A percentile compares a stretch with the other conserved stretches of the same genome.
Conservation (phyloP, 2,329 filamentous ascomycete genomes). For the Colletotrichum sp. region DNA sequence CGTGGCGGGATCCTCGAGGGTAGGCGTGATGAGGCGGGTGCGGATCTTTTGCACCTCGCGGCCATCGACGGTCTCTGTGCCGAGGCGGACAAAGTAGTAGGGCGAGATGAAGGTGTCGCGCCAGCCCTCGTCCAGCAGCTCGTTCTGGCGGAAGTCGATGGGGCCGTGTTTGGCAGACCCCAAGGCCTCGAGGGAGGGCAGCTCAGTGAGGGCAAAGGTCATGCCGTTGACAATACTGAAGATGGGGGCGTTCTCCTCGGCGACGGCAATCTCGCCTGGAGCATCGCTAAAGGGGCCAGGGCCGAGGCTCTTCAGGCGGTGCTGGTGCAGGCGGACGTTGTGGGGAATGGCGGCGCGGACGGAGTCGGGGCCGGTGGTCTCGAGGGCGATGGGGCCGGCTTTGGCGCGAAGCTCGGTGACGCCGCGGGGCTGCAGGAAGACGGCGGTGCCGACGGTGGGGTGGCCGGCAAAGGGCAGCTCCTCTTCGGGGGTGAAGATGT, state of each 20-base stretch:
- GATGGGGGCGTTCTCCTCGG: conserved; percentile 48
- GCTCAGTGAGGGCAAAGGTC: conserved; percentile 70
- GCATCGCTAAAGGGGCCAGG: neutral
- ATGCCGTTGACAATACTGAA: conserved; percentile 76
- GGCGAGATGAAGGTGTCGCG: conserved; percentile 54
- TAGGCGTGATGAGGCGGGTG: conserved; percentile 63
- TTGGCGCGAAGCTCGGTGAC: conserved; percentile 56
- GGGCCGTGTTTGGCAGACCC: conserved; percentile 38
- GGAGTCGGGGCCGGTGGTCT: conserved; percentile 39
- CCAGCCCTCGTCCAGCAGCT: conserved; percentile 62
- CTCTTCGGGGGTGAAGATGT: conserved; percentile 61
- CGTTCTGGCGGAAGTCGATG: conserved; percentile 35
- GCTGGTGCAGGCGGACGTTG: conserved; percentile 34
- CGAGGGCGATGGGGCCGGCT: conserved; percentile 60
- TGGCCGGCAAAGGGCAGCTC: conserved; percentile 69
- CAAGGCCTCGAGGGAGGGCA: conserved; percentile 66
- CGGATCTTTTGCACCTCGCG: conserved; percentile 41
- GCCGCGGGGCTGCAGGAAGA: conserved; percentile 47
- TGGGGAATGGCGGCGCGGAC: conserved; percentile 71
- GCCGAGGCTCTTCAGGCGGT: conserved; percentile 1
- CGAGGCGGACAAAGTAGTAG: conserved; percentile 62
- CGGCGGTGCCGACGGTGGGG: conserved; percentile 63
- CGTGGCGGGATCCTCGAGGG: conserved; percentile 64
- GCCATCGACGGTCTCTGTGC: neutral
- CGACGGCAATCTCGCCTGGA: neutral